Evolutionary conservation across 2,329 filamentous ascomycete genomes (phyloP).

Genomic region (Juglanconis sp.): DNA sequence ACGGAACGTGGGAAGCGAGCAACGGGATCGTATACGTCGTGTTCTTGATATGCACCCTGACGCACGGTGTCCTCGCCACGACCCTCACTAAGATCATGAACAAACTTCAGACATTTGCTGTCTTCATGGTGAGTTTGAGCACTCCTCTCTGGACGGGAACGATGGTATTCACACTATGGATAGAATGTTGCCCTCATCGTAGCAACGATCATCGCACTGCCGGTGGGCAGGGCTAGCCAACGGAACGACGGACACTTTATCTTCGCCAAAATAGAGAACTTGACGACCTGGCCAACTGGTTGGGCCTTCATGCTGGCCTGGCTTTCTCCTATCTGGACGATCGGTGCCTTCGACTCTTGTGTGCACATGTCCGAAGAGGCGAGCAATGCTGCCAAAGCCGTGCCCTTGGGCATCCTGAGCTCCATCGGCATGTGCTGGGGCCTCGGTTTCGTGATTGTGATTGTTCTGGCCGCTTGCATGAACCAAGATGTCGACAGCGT

Average conservation of each 20-base stretch:
- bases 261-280: conserved; percentile 54
- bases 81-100: conserved; percentile 55
- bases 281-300: conserved; percentile 55
- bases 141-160: neutral
- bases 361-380: conserved; percentile 56
- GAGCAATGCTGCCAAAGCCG: conserved; percentile 55
- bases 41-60: conserved; percentile 51
- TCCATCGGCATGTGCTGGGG: conserved; percentile 50
- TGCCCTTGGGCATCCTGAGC: conserved; percentile 58
- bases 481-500: conserved; percentile 48
- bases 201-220: conserved; percentile 55
- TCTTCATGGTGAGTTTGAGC: conserved; percentile 33
- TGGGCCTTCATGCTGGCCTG: conserved; percentile 60
- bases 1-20: conserved; percentile 53
- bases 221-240: conserved; percentile 40
- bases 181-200: conserved; percentile 52
- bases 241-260: conserved; percentile 47
- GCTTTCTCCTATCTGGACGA: conserved; percentile 61
- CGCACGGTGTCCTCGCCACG: conserved; percentile 53
- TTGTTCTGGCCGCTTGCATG: conserved; percentile 57
- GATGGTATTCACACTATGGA: neutral
- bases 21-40: conserved; percentile 56
- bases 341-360: conserved; percentile 54
- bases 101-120: conserved; percentile 54
- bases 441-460: conserved; percentile 55